Conservation (phyloP, 305 asterid species). For the Fraxinus albicans region DNA sequence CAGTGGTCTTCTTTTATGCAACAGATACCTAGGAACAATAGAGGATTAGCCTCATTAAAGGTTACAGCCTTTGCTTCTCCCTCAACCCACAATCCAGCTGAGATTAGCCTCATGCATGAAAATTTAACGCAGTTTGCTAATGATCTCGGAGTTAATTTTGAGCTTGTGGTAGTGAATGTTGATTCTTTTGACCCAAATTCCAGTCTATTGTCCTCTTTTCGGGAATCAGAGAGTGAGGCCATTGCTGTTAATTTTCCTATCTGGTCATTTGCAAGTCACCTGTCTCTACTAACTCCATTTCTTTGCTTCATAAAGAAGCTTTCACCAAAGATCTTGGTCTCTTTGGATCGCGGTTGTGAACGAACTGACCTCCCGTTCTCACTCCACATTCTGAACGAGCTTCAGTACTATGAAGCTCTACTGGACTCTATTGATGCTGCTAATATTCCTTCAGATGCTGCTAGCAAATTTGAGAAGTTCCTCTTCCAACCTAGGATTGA, state of each 20-base stretch:
- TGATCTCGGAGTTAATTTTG: slow-evolving; percentile 41
- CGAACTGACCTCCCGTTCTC: slow-evolving; percentile 42
- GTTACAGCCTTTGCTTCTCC: slow-evolving; percentile 61
- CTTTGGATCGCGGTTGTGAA: slow-evolving; percentile 49
- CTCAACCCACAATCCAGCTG: slow-evolving; percentile 40
- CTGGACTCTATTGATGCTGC: slow-evolving; percentile 47
- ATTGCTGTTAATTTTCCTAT: slow-evolving; percentile 55
- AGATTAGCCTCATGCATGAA: slow-evolving; percentile 50
- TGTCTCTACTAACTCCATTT: slow-evolving; percentile 34
- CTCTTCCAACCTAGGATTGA: slow-evolving; percentile 48
- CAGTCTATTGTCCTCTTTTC: slow-evolving; percentile 28
- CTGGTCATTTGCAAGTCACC: slow-evolving; percentile 40
- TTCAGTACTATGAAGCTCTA: slow-evolving; percentile 44
- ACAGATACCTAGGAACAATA: slow-evolving; percentile 40
- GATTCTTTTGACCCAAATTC: slow-evolving; percentile 50
- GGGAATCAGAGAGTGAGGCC: slow-evolving; percentile 38
- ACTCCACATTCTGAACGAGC: slow-evolving; percentile 40
- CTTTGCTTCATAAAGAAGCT: slow-evolving; percentile 45
- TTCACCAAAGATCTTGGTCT: slow-evolving; percentile 46
- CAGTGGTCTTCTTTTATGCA: slow-evolving; percentile 67
- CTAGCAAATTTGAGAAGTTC: slow-evolving; percentile 41
- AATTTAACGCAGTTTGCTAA: slow-evolving; percentile 44
- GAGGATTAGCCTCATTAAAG: slow-evolving; percentile 35
- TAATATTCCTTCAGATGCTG: slow-evolving; percentile 25
- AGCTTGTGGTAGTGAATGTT: slow-evolving; percentile 55